Conservation (phyloP, 352 stramenopile species). For the Globisporangium uncinulatum region DNA sequence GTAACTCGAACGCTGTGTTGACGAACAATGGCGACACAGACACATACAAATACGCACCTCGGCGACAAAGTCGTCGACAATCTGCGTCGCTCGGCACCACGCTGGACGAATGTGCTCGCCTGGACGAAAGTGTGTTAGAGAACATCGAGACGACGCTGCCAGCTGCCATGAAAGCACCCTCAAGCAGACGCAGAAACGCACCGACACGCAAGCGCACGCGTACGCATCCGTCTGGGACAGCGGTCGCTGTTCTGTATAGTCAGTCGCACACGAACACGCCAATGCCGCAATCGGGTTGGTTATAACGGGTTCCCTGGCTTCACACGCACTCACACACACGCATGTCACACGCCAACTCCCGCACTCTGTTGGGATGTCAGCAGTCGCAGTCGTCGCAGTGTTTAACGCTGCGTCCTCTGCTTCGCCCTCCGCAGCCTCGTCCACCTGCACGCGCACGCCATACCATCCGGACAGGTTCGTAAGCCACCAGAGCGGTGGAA, state of each 20-base stretch:
- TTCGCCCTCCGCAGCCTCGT: neutral
- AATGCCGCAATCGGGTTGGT: too few relatives aligned
- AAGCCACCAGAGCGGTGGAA: too few relatives aligned
- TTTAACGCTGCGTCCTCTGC: neutral
- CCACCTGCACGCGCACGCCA: too few relatives aligned
- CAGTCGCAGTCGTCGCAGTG: neutral
- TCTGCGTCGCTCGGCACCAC: constrained; percentile 64
- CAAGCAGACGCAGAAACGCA: neutral
- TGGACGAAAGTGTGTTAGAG: constrained; percentile 1
- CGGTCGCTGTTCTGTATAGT: neutral
- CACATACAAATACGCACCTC: constrained; percentile 21
- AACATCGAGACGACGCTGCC: neutral
- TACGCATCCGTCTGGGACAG: constrained; percentile 35
- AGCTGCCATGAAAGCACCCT: neutral
- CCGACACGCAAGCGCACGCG: constrained; percentile 54
- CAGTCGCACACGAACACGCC: too few relatives aligned
- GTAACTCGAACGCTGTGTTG: too few relatives aligned
- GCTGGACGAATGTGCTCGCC: constrained; percentile 41
- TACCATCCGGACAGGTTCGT: neutral
- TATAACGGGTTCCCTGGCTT: too few relatives aligned
- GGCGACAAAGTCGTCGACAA: constrained; percentile 54
- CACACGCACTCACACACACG: too few relatives aligned
- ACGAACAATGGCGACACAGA: neutral
- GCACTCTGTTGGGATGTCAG: too few relatives aligned
- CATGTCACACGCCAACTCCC: too few relatives aligned